Base-by-base conservation (phyloP, 768 basidiomycete genomes). In the Zangia roseola region DNA sequence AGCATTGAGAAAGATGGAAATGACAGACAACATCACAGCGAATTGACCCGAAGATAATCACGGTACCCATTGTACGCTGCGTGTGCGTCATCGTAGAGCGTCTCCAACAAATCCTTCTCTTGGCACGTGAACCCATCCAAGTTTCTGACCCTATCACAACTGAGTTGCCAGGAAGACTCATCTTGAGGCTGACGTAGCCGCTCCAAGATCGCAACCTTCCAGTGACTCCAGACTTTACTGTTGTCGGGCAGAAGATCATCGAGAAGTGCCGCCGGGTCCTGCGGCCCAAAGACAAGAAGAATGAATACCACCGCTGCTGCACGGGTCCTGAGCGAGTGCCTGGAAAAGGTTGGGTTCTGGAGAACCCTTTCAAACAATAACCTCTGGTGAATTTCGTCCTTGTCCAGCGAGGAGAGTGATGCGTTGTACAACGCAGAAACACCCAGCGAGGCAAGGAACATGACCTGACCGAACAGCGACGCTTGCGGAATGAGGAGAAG, bases 391-490 rank as follows among this genome's bases (percentile, higher is more conserved):
- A 62, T 45, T 19, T 44, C 53, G 9, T 55, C 58, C 6, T 49
- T 64, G 31, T 75, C 73, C 67, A 75, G 49, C 5, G 58, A 61
- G 7, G 62, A 58, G 6, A 66, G 34, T 35, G 42, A 54, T 0
- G 39, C 17, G 23, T 60, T 68, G 53, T 68, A 64, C 0, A 60
- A n/a, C 38, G 61, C 61, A 5, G 68, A 69, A 3, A 58, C 51
- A 10, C 56, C 57, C 0, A 69, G 43, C 9, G 64, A 60, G 5
- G 30, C 0, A 2, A 69, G 50, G 53, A 69, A 69, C 59, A 69
- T 53, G 45, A 60, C 21, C 42, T 69, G 68, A 0, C 68, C 68
- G 21, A 63, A 63, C 6, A 64, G 39, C 4, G 56, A 51, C 1
- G 58, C 62, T 50, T 64, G 62, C 0, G 68, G 63, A 6, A 67